Conservation (phyloP, 2,329 filamentous ascomycete species). For the Thielaviopsis ethacetica region DNA sequence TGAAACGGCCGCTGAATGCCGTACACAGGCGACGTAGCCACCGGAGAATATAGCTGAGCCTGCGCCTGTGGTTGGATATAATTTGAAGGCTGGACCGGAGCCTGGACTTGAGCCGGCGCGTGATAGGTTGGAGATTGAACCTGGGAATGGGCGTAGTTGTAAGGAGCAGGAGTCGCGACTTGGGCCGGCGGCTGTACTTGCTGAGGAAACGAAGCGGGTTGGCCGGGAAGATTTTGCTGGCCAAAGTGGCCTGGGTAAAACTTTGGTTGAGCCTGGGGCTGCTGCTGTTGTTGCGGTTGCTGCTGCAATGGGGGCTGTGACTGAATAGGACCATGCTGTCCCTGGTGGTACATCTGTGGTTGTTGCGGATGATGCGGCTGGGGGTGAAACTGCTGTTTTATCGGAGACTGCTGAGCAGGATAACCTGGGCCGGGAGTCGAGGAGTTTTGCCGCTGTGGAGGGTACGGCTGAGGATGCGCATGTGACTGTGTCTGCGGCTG, state of each 20-base stretch:
- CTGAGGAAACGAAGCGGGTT: not conserved
- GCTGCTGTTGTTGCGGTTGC: not conserved
- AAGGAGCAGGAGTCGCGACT: too few relatives aligned
- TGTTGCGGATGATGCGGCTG: constrained; percentile 4
- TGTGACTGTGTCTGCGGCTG: not conserved
- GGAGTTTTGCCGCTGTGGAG: not conserved
- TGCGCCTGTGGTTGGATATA: too few relatives aligned
- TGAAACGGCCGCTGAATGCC: too few relatives aligned
- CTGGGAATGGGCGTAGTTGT: too few relatives aligned
- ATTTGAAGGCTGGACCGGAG: too few relatives aligned
- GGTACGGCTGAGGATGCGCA: not conserved
- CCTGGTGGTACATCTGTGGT: not conserved
- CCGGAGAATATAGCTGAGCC: too few relatives aligned
- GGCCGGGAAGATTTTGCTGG: constrained; percentile 1
- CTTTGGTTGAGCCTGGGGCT: not conserved
- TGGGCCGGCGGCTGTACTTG: not conserved
- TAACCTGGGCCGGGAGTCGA: not conserved
- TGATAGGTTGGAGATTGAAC: too few relatives aligned
- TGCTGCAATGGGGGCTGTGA: not conserved
- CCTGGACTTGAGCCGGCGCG: too few relatives aligned
- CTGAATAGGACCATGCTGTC: not conserved
- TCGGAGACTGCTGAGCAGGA: not conserved
- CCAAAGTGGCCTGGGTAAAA: constrained; percentile 1
- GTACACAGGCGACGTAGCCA: too few relatives aligned
- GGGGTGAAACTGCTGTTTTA: not conserved